These are phyloP conservation scores for Arthroderma sp. DNA, from an alignment of 2,329 filamentous ascomycete genomes.

Conservation along the genomic window DNA sequence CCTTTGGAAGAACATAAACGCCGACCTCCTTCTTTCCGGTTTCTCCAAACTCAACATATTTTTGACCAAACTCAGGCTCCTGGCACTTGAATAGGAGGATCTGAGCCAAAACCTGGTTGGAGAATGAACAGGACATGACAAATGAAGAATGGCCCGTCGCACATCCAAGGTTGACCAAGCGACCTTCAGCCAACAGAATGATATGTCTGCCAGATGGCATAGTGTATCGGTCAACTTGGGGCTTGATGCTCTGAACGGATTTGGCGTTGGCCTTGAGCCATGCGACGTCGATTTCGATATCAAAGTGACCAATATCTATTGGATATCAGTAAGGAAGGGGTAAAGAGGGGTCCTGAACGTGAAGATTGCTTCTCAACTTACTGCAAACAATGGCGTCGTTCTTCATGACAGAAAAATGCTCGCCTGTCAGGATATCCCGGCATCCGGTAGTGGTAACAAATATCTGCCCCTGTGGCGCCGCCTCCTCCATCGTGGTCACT, in stretches of 20 bases:
- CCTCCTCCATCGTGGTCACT: conserved; percentile 97
- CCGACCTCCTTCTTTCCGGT: conserved; percentile 77
- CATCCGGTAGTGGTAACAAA: conserved; percentile 99
- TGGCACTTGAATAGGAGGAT: conserved; percentile 94
- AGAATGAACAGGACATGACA: conserved; percentile 99
- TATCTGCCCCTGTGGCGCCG: conserved; percentile 78
- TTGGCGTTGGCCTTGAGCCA: conserved; percentile 97
- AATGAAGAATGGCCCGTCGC: conserved; percentile 98
- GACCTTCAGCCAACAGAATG: conserved; percentile 95
- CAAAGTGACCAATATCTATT: conserved; percentile 93
- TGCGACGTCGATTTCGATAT: conserved; percentile 98
- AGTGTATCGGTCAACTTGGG: conserved; percentile 95
- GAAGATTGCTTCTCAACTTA: conserved; percentile 32
- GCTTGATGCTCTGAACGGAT: conserved; percentile 97
- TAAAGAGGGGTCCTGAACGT: background rate
- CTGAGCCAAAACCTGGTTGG: conserved; percentile 99
- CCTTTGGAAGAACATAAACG: conserved; percentile 97
- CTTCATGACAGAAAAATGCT: conserved; percentile 87
- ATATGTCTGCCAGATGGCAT: conserved; percentile 92
- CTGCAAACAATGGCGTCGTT: conserved; percentile 99
- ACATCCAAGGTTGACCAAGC: conserved; percentile 98
- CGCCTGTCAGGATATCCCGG: conserved; percentile 87
- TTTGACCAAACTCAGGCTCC: conserved; percentile 74
- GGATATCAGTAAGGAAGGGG: conserved; percentile 2
- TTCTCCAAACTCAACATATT: conserved; percentile 94